Conservation (phyloP, 192 early-diverging fungal genomes). For the Geranomyces michiganensis region DNA sequence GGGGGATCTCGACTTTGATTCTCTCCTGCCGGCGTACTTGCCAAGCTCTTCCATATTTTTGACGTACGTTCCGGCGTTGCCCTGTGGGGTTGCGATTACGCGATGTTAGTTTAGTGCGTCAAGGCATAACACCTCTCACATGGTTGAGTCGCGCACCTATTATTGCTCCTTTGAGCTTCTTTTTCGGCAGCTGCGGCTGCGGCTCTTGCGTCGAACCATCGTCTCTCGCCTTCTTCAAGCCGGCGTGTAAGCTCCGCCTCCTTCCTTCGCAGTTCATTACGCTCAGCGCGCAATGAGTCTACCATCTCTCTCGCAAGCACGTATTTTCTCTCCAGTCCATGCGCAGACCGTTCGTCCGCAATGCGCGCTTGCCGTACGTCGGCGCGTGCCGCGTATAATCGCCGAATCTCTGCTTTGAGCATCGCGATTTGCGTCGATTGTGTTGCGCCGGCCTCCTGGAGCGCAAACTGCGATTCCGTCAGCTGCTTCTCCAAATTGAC, state of each 20-base stretch:
- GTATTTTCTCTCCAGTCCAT: constrained; percentile 46
- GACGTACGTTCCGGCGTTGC: no score
- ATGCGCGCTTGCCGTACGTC: constrained; percentile 33
- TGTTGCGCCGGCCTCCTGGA: constrained; percentile 51
- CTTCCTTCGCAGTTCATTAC: background rate
- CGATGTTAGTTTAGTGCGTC: no score
- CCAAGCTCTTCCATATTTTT: no score
- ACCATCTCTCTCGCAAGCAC: constrained; percentile 48
- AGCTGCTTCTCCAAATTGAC: constrained; percentile 51
- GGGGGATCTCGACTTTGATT: no score
- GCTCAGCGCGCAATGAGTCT: constrained; percentile 48
- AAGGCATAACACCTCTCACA: no score
- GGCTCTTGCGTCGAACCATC: background rate
- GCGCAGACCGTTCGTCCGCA: constrained; percentile 35
- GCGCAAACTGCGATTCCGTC: constrained; percentile 36
- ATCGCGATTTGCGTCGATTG: constrained; percentile 44
- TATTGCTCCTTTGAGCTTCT: background rate
- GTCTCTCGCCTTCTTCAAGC: constrained; percentile 26
- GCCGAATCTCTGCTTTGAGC: constrained; percentile 53
- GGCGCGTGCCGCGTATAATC: constrained; percentile 39
- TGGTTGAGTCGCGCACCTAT: no score
- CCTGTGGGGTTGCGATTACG: no score
- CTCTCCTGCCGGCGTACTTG: no score
- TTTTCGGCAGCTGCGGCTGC: background rate
- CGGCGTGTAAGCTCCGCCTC: background rate